phyloP scores from a whole-genome alignment of 2,329 filamentous ascomycete genomes.

The Elsinoe australis region DNA sequence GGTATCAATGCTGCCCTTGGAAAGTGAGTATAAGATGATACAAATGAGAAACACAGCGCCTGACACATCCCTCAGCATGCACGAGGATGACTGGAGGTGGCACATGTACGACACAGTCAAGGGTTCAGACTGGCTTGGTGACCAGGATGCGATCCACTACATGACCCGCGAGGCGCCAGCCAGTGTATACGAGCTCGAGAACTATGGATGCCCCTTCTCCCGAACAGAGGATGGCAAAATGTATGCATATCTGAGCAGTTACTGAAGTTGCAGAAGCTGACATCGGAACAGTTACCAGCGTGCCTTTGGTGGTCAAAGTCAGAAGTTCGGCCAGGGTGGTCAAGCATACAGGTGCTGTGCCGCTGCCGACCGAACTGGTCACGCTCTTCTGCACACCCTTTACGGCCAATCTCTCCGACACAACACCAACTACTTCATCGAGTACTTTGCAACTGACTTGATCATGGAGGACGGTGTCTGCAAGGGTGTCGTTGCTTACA shows the following conservation, averaged over 20 bases:
- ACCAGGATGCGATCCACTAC: constrained; percentile 97
- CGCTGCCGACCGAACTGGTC: constrained; percentile 91
- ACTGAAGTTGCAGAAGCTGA: constrained; percentile 14
- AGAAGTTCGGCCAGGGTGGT: constrained; percentile 90
- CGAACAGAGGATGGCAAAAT: constrained; percentile 95
- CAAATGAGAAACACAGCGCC: not conserved
- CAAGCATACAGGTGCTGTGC: constrained; percentile 97
- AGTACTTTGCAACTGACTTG: constrained; percentile 94
- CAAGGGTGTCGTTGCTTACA: constrained; percentile 93
- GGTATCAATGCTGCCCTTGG: constrained; percentile 83
- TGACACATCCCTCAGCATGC: constrained; percentile 52
- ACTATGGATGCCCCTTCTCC: constrained; percentile 95
- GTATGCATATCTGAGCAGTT: constrained; percentile 41
- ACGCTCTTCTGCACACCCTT: constrained; percentile 94
- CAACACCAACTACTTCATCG: constrained; percentile 99
- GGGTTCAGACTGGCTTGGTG: constrained; percentile 93
- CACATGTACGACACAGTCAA: constrained; percentile 99
- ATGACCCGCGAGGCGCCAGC: constrained; percentile 93
- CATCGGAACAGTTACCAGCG: constrained; percentile 67
- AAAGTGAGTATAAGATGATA: constrained; percentile 45
- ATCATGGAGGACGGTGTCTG: constrained; percentile 97
- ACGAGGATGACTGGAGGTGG: constrained; percentile 97
- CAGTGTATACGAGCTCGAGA: constrained; percentile 89
- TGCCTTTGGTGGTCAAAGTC: constrained; percentile 95
- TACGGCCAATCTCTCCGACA: constrained; percentile 95